These are phyloP conservation scores for Hymenoscyphus salicellus DNA, from an alignment of 2,329 filamentous ascomycete species.

Conservation along the genomic window DNA sequence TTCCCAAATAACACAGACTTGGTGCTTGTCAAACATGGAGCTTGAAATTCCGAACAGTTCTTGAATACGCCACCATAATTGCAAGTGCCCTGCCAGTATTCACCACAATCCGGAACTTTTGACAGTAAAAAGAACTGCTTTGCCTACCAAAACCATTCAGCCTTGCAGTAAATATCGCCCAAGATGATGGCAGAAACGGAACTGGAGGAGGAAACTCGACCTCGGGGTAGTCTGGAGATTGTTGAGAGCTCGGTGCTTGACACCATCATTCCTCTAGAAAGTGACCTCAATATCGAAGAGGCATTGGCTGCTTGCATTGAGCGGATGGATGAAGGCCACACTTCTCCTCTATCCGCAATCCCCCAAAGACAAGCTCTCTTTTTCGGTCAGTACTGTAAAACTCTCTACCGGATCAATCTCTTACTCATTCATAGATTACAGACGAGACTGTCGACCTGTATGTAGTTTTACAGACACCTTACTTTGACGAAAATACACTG, in stretches of 20 bases:
- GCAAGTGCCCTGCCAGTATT: background rate
- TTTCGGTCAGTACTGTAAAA: constrained; percentile 58
- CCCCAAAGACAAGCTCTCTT: constrained; percentile 63
- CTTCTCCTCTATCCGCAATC: constrained; percentile 52
- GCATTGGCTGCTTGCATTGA: constrained; percentile 45
- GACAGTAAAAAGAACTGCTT: background rate
- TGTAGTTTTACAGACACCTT: constrained; percentile 63
- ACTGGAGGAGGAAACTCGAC: constrained; percentile 33
- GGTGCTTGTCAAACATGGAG: background rate
- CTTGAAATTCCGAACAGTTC: background rate
- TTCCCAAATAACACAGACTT: background rate
- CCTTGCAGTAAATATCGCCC: background rate
- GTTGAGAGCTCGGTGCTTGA: constrained; percentile 57
- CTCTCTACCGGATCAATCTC: constrained; percentile 36
- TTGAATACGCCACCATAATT: background rate
- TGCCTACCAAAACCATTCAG: background rate
- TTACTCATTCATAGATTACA: constrained; percentile 54
- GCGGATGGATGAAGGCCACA: constrained; percentile 36
- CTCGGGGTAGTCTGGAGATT: constrained; percentile 45
- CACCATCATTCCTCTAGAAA: constrained; percentile 58
- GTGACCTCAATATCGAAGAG: constrained; percentile 53
- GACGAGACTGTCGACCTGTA: constrained; percentile 72
- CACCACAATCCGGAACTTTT: background rate
- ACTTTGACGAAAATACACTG: constrained; percentile 55
- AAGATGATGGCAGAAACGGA: constrained; percentile 34